A percentile compares a stretch with the other conserved stretches of the same genome.
Conservation (phyloP, 2,329 filamentous ascomycete species). For the Ophiostoma piceae region DNA sequence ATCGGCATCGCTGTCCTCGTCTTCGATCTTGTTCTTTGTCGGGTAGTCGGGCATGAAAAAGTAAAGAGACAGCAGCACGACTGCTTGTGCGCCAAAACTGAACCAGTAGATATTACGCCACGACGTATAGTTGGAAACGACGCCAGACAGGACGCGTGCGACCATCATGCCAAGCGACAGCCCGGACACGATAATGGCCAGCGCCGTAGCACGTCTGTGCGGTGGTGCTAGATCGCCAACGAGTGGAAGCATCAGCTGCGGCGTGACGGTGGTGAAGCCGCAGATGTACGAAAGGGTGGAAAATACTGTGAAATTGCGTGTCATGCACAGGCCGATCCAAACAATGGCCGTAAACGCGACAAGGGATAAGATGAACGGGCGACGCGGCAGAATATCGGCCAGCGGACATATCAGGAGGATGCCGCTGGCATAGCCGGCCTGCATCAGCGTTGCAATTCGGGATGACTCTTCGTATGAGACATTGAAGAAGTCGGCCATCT, state of each 20-base stretch:
- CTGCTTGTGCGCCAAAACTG: constrained; percentile 63
- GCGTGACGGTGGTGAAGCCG: constrained; percentile 74
- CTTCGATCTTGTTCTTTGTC: constrained; percentile 50
- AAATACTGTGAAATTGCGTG: constrained; percentile 59
- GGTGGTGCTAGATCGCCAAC: constrained; percentile 72
- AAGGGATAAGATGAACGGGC: constrained; percentile 64
- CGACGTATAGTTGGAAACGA: constrained; percentile 65
- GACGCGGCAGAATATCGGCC: constrained; percentile 62
- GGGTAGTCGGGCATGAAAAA: constrained; percentile 78
- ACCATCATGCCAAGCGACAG: constrained; percentile 70
- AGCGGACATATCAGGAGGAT: constrained; percentile 70
- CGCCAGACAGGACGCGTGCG: constrained; percentile 68
- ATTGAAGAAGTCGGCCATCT: constrained; percentile 64
- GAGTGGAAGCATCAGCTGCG: constrained; percentile 72
- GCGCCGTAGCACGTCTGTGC: constrained; percentile 59
- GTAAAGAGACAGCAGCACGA: constrained; percentile 61
- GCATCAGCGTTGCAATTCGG: constrained; percentile 67
- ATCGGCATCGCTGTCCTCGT: not conserved
- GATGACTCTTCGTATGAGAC: constrained; percentile 64
- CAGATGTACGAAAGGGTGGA: constrained; percentile 65
- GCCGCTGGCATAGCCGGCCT: constrained; percentile 72
- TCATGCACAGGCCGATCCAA: constrained; percentile 69
- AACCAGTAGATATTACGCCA: constrained; percentile 81
- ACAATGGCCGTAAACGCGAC: constrained; percentile 63
- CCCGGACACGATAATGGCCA: constrained; percentile 71